phyloP scores from a whole-genome alignment of 2,329 filamentous ascomycete genomes.

The Aspergillus niger region DNA sequence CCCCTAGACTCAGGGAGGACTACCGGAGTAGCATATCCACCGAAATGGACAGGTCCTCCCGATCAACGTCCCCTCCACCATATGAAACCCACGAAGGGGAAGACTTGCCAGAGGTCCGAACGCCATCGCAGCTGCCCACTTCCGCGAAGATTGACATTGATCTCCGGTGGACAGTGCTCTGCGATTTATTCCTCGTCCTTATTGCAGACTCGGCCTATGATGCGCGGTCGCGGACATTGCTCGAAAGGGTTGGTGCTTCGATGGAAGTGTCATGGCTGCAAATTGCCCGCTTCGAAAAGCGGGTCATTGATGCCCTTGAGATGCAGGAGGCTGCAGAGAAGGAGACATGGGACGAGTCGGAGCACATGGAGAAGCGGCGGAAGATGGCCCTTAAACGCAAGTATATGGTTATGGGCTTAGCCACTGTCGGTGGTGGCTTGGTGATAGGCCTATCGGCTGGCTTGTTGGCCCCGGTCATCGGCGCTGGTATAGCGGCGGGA shows the following conservation, averaged over 20 bases:
- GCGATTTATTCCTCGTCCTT: slow-evolving; percentile 91
- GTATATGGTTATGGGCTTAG: slow-evolving; percentile 93
- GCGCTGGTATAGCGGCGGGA: slow-evolving; percentile 87
- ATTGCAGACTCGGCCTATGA: slow-evolving; percentile 96
- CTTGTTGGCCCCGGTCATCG: slow-evolving; percentile 87
- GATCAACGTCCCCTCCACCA: slow-evolving; percentile 56
- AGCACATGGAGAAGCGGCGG: slow-evolving; percentile 83
- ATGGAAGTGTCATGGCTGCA: slow-evolving; percentile 87
- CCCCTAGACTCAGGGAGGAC: slow-evolving; percentile 27
- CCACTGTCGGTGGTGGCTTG: slow-evolving; percentile 89
- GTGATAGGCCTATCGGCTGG: slow-evolving; percentile 96
- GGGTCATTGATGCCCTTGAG: slow-evolving; percentile 92
- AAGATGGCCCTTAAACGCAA: slow-evolving; percentile 80
- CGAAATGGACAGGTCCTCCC: slow-evolving; percentile 37
- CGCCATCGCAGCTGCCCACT: slow-evolving; percentile 77
- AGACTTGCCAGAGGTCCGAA: slow-evolving; percentile 76
- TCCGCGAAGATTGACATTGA: slow-evolving; percentile 91
- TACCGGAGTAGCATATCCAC: slow-evolving; percentile 36
- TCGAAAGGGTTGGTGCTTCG: slow-evolving; percentile 79
- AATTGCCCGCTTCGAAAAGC: slow-evolving; percentile 95
- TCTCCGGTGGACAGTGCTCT: slow-evolving; percentile 93
- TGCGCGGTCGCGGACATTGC: slow-evolving; percentile 76
- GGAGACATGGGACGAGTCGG: slow-evolving; percentile 97
- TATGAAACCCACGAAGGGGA: slow-evolving; percentile 66
- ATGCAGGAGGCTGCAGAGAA: slow-evolving; percentile 95